Evolutionary conservation across 2,329 filamentous ascomycete species (phyloP).

Genomic region (Ustulina deusta): DNA sequence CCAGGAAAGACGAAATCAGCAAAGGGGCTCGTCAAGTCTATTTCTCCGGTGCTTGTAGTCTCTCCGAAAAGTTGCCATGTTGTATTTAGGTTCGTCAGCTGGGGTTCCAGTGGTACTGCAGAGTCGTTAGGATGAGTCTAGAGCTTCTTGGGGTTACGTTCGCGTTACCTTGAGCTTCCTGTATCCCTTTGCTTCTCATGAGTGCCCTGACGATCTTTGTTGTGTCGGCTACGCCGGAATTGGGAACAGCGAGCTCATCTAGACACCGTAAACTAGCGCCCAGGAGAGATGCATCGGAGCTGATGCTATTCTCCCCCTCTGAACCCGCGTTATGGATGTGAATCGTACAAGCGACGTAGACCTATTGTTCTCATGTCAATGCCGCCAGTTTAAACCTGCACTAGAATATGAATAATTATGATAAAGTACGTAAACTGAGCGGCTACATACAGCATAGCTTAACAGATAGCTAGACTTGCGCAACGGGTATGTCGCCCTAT

Average conservation of each 20-base stretch:
- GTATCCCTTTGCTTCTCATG: constrained; percentile 3
- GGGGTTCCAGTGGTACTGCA: not conserved
- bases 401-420: not conserved
- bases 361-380: not conserved
- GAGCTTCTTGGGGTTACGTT: not conserved
- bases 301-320: not conserved
- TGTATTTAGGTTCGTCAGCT: not conserved
- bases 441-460: not conserved
- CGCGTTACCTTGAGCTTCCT: not conserved
- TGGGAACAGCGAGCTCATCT: not conserved
- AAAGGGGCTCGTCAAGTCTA: not conserved
- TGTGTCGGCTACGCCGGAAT: not conserved
- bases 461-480: not conserved
- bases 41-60: not conserved
- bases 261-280: not conserved
- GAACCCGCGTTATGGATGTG: not conserved
- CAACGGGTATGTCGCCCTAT: constrained; percentile 1
- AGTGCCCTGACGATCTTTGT: not conserved
- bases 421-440: not conserved
- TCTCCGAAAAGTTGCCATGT: not conserved
- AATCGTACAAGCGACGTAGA: not conserved
- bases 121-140: not conserved
- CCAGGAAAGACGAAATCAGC: not conserved
- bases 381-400: not conserved
- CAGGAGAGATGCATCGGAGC: not conserved